Conservation (phyloP, 1,284 basidiomycete genomes). For the Cryptococcus amylolentus region DNA sequence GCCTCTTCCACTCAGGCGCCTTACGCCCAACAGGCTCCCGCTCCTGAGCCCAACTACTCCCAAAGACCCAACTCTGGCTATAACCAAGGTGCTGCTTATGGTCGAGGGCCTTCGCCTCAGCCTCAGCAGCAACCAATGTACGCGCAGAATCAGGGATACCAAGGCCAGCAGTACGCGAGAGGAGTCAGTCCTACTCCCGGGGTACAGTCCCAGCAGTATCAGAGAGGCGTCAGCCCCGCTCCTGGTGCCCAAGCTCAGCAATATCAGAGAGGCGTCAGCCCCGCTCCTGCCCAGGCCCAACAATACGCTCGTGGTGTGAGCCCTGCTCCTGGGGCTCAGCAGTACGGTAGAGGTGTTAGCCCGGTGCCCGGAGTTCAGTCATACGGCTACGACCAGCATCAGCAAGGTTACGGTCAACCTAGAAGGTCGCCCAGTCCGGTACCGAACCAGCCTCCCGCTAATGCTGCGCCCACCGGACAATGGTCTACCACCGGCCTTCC, state of each 20-base stretch:
- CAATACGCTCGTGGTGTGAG: constrained; percentile 15
- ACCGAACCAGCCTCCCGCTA: constrained; percentile 37
- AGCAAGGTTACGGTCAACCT: constrained; percentile 9
- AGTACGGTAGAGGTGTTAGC: constrained; percentile 19
- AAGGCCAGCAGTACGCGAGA: constrained; percentile 8
- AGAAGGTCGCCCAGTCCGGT: constrained; percentile 37
- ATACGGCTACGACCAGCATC: constrained; percentile 8
- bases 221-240: constrained; percentile 18
- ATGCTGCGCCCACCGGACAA: constrained; percentile 47
- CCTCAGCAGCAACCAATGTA: constrained; percentile 11
- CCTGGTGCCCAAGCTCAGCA: constrained; percentile 1
- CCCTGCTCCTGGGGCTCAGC: constrained; percentile 22
- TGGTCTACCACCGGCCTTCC: constrained; percentile 46
- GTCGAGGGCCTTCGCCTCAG: constrained; percentile 4
- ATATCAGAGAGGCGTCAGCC: constrained; percentile 15
- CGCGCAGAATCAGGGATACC: constrained; percentile 14
- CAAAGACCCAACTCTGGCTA: background rate
- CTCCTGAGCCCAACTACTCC: constrained; percentile 4
- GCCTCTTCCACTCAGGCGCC: background rate
- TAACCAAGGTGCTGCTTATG: background rate
- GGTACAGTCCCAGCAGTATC: constrained; percentile 3
- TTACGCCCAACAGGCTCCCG: background rate
- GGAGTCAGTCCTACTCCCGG: constrained; percentile 16
- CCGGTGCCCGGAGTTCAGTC: constrained; percentile 18
- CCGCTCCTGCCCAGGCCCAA: constrained; percentile 9